Evolutionary conservation across 2,329 filamentous ascomycete species (phyloP).

Genomic region (Apiospora pterosperma): DNA sequence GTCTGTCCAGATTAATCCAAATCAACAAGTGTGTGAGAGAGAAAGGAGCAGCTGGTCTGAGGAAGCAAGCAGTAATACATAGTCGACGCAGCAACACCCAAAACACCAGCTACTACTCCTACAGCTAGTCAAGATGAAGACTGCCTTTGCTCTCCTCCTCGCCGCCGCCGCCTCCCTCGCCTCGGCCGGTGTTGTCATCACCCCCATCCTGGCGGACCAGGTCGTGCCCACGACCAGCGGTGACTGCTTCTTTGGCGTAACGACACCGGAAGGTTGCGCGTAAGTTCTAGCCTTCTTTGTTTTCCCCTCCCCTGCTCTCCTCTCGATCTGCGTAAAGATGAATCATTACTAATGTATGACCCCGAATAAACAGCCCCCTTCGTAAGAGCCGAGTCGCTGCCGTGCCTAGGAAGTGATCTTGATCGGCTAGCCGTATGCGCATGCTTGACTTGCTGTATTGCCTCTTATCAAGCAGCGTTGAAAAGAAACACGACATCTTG

Average conservation of each 20-base stretch:
- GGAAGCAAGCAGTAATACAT: background rate
- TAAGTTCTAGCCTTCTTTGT: constrained; percentile 29
- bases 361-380: background rate
- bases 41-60: background rate
- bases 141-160: constrained; percentile 33
- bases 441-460: background rate
- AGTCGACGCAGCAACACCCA: background rate
- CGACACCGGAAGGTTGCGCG: constrained; percentile 56
- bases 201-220: constrained; percentile 48
- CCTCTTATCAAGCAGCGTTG: background rate
- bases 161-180: constrained; percentile 43
- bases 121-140: constrained; percentile 37
- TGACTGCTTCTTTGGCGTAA: constrained; percentile 55
- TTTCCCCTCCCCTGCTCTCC: background rate
- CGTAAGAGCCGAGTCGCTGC: background rate
- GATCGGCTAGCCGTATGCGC: background rate
- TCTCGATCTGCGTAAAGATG: too few species aligned
- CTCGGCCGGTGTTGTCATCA: constrained; percentile 53
- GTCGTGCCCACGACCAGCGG: constrained; percentile 43
- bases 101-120: background rate
- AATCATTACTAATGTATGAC: background rate
- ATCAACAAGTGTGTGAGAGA: background rate
- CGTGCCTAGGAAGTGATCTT: background rate
- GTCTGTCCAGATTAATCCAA: background rate
- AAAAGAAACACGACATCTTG: background rate